These are phyloP conservation scores for Albatrellus ellisii DNA, from an alignment of 768 basidiomycete genomes.

Conservation along the genomic window DNA sequence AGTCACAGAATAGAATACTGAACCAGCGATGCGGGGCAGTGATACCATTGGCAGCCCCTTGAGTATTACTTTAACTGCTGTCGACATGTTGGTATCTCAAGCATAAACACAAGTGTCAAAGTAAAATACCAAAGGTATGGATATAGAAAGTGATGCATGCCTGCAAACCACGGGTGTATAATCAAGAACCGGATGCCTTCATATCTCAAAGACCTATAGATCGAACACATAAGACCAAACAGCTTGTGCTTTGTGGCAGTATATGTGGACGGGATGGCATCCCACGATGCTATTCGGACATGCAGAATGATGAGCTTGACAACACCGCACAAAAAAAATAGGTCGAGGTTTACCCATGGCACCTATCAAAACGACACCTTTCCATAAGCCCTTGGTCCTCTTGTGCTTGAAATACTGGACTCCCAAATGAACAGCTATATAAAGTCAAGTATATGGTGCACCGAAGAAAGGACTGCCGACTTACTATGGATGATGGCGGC, in stretches of 20 bases:
- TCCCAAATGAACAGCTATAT: constrained; percentile 20
- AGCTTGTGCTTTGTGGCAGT: constrained; percentile 20
- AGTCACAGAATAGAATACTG: constrained; percentile 19
- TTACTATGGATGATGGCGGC: constrained; percentile 20
- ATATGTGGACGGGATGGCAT: constrained; percentile 17
- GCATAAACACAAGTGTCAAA: neutral
- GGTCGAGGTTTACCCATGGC: constrained; percentile 22
- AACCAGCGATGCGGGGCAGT: constrained; percentile 19
- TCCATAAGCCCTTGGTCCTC: constrained; percentile 10
- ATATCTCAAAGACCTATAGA: constrained; percentile 1
- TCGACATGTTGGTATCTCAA: constrained; percentile 17
- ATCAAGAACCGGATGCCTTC: constrained; percentile 16
- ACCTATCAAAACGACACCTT: constrained; percentile 21
- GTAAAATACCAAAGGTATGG: neutral
- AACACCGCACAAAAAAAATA: constrained; percentile 1
- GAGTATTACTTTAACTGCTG: constrained; percentile 11
- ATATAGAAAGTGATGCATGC: constrained; percentile 7
- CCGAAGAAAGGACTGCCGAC: neutral
- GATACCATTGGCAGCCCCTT: constrained; percentile 20
- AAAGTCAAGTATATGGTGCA: too few species aligned
- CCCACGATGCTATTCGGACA: constrained; percentile 16
- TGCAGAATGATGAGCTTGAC: neutral
- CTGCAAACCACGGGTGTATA: constrained; percentile 21
- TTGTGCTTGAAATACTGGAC: constrained; percentile 19
- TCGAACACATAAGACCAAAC: constrained; percentile 18